Evolutionary conservation across 495 filamentous ascomycete species (phyloP).

Genomic region (Penicillium salamii): DNA sequence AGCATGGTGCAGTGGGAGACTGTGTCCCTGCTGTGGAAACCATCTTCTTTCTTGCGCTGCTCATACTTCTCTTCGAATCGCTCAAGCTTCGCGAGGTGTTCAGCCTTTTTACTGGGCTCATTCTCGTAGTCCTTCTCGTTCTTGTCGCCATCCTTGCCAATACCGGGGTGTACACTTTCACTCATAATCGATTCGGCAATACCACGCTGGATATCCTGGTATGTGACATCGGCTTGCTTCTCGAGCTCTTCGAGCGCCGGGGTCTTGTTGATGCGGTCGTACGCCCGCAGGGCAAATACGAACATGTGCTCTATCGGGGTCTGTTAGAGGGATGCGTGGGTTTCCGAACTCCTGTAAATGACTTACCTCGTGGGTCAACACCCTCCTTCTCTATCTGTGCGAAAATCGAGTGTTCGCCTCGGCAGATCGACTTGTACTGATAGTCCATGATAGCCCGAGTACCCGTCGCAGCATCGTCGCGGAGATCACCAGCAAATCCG

Average conservation of each 20-base stretch:
- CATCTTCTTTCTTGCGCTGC: constrained; percentile 32
- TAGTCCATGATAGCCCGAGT: constrained; percentile 98
- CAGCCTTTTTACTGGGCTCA: constrained; percentile 35
- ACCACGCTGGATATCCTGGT: constrained; percentile 80
- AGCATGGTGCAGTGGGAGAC: constrained; percentile 85
- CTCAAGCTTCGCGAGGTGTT: constrained; percentile 52
- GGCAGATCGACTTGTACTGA: constrained; percentile 92
- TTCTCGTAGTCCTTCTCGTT: constrained; percentile 37
- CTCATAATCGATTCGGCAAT: constrained; percentile 84
- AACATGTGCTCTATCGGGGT: constrained; percentile 64
- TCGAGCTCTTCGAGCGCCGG: constrained; percentile 65
- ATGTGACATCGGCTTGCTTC: constrained; percentile 73
- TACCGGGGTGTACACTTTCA: constrained; percentile 61
- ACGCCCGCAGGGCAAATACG: constrained; percentile 86
- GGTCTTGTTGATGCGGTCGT: constrained; percentile 85
- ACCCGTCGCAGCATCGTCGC: constrained; percentile 76
- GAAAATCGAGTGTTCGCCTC: constrained; percentile 87
- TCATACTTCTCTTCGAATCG: constrained; percentile 61
- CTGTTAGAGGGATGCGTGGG: constrained; percentile 3
- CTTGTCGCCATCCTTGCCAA: constrained; percentile 49
- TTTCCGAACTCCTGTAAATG: neutral
- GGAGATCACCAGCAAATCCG: constrained; percentile 88
- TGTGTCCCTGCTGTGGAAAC: constrained; percentile 54
- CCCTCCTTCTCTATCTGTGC: constrained; percentile 73
- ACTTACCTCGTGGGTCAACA: constrained; percentile 61